Percentiles rank a stretch among this genome's conserved stretches.
Evolutionary conservation across 805 yeast genomes (phyloP).

Genomic region (Ogataea pini): DNA sequence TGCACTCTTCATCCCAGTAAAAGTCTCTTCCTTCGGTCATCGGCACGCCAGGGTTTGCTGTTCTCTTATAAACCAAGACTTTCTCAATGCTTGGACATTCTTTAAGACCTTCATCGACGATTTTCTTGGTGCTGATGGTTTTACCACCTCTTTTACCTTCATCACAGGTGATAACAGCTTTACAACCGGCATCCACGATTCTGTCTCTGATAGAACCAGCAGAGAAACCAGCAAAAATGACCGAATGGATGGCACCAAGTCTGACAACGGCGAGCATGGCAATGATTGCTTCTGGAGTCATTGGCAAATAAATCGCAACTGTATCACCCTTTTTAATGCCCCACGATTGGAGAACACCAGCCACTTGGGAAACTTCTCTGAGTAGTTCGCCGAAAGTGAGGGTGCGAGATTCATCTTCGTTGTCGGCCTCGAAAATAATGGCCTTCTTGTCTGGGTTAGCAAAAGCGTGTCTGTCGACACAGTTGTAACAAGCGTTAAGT

Average conservation of each 20-base stretch:
- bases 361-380: constrained; percentile 80
- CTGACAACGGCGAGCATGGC: constrained; percentile 93
- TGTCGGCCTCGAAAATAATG: constrained; percentile 92
- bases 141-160: constrained; percentile 96
- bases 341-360: constrained; percentile 77
- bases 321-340: constrained; percentile 95
- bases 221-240: constrained; percentile 94
- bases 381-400: constrained; percentile 87
- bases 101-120: constrained; percentile 91
- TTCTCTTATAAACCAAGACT: constrained; percentile 86
- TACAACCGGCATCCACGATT: constrained; percentile 81
- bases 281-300: constrained; percentile 95
- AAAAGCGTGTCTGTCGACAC: constrained; percentile 94
- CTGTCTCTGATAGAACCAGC: constrained; percentile 92
- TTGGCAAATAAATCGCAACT: constrained; percentile 94
- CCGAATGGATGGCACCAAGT: constrained; percentile 95
- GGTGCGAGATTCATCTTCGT: constrained; percentile 66
- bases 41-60: constrained; percentile 69
- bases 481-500: constrained; percentile 89
- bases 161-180: constrained; percentile 89
- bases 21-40: constrained; percentile 80
- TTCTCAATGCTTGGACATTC: constrained; percentile 74
- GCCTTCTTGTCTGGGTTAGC: constrained; percentile 83
- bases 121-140: constrained; percentile 85
- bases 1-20: constrained; percentile 93